Percentiles rank a stretch among this genome's conserved stretches.
phyloP scores from a whole-genome alignment of 768 basidiomycete species.

The Mycena crocata region DNA sequence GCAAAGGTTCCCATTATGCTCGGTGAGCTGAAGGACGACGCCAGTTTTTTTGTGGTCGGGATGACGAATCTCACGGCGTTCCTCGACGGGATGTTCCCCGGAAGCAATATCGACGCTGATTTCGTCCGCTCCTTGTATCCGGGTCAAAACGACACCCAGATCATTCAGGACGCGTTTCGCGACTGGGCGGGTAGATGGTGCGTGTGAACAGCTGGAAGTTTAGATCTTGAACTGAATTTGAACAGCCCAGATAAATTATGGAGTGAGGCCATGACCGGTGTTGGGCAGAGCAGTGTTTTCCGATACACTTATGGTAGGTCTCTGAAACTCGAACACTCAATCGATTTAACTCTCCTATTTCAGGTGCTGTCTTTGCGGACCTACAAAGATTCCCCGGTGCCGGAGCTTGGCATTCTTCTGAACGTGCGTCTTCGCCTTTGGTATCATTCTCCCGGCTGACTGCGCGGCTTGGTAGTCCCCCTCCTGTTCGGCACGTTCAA shows the following conservation, averaged over 20 bases:
- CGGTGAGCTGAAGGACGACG: constrained; percentile 35
- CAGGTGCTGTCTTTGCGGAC: constrained; percentile 36
- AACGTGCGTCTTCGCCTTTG: constrained; percentile 20
- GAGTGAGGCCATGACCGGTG: constrained; percentile 19
- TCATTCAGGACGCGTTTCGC: neutral
- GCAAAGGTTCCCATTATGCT: constrained; percentile 31
- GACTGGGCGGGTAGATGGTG: neutral
- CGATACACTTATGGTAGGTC: constrained; percentile 36
- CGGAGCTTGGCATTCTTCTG: constrained; percentile 39
- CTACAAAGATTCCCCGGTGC: constrained; percentile 37
- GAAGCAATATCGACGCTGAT: neutral
- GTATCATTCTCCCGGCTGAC: neutral
- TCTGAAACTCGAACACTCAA: too few species aligned
- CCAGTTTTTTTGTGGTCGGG: constrained; percentile 21
- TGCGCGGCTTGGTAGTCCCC: constrained; percentile 18
- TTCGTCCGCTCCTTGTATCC: constrained; percentile 3
- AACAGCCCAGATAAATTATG: constrained; percentile 32
- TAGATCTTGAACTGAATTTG: neutral
- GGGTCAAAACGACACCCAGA: neutral
- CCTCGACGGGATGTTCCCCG: neutral
- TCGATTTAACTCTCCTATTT: neutral
- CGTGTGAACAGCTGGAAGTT: neutral
- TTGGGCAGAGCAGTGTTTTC: constrained; percentile 31
- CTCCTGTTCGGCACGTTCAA: constrained; percentile 40
- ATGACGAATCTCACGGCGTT: constrained; percentile 26